A percentile compares a stretch with the other conserved stretches of the same genome.
phyloP scores from a whole-genome alignment of 441 rosid genomes.

The Omphalea diandra region DNA sequence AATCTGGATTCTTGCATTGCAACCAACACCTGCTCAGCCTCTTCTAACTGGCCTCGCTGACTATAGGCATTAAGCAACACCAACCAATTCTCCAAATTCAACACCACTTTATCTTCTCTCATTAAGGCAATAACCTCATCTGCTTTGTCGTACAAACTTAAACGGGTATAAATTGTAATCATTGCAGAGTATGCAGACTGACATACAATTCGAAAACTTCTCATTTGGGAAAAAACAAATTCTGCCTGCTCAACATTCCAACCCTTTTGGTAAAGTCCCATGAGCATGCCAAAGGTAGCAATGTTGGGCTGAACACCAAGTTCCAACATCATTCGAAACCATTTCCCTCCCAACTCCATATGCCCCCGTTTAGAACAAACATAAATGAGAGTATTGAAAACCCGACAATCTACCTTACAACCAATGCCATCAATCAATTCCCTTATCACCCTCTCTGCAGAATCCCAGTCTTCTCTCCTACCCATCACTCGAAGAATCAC shows the following conservation, averaged over 20 bases:
- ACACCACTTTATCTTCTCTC: constrained; percentile 50
- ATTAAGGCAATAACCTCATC: constrained; percentile 60
- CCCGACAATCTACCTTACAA: constrained; percentile 46
- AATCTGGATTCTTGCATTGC: constrained; percentile 54
- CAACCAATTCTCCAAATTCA: constrained; percentile 76
- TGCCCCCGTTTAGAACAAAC: constrained; percentile 54
- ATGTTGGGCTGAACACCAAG: constrained; percentile 59
- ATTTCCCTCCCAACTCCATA: constrained; percentile 51
- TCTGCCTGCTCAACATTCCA: constrained; percentile 77
- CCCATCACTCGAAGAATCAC: constrained; percentile 69
- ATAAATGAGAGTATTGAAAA: constrained; percentile 73
- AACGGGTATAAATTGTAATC: constrained; percentile 82
- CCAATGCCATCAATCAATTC: constrained; percentile 36
- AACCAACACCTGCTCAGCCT: constrained; percentile 57
- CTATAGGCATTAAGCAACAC: constrained; percentile 82
- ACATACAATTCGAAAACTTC: constrained; percentile 58
- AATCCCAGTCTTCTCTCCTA: constrained; percentile 71
- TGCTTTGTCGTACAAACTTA: constrained; percentile 68
- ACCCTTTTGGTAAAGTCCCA: constrained; percentile 75
- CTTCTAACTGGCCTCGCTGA: constrained; percentile 59
- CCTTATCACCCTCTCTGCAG: constrained; percentile 51
- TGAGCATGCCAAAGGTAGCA: constrained; percentile 86
- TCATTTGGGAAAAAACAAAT: constrained; percentile 63
- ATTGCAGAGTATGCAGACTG: constrained; percentile 85
- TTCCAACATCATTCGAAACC: constrained; percentile 84